These are phyloP conservation scores for Xerocomellus chrysenteron DNA, from an alignment of 768 basidiomycete species.

Conservation along the genomic window DNA sequence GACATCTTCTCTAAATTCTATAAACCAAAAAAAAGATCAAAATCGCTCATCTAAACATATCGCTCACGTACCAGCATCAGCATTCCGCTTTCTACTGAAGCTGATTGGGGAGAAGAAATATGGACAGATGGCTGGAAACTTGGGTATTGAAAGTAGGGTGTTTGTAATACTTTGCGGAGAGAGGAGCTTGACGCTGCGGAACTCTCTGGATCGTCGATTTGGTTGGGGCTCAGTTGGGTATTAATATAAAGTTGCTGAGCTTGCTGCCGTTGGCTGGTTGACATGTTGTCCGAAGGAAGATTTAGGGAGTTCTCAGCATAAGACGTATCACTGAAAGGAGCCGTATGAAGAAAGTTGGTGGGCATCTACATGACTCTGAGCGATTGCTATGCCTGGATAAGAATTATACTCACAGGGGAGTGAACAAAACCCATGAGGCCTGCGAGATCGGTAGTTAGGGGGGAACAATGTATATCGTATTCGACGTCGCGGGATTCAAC, in stretches of 20 bases:
- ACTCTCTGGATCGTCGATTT: conserved; percentile 6
- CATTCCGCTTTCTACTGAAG: not conserved
- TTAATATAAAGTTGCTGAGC: conserved; percentile 17
- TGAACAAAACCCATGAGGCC: not conserved
- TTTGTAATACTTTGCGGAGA: conserved; percentile 1
- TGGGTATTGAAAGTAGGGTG: conserved; percentile 7
- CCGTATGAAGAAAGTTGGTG: not conserved
- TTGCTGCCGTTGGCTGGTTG: conserved; percentile 7
- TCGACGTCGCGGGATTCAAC: not conserved
- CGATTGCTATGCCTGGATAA: not conserved
- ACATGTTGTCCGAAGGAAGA: not conserved
- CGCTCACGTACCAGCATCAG: conserved; percentile 9
- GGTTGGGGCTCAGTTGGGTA: conserved; percentile 14
- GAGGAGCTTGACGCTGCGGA: conserved; percentile 21
- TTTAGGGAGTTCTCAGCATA: not conserved
- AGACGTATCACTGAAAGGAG: not conserved
- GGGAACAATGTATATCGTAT: not conserved
- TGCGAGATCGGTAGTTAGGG: not conserved
- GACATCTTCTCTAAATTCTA: conserved; percentile 12
- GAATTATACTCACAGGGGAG: conserved; percentile 14
- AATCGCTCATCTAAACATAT: not conserved
- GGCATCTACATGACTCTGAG: conserved; percentile 11
- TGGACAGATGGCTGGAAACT: conserved; percentile 1
- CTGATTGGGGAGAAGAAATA: conserved; percentile 11
- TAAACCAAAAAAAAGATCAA: not conserved